These are phyloP conservation scores for rapeseed (Brassica napus) DNA, from an alignment of 345 rosid genomes.

Conservation along the genomic window DNA sequence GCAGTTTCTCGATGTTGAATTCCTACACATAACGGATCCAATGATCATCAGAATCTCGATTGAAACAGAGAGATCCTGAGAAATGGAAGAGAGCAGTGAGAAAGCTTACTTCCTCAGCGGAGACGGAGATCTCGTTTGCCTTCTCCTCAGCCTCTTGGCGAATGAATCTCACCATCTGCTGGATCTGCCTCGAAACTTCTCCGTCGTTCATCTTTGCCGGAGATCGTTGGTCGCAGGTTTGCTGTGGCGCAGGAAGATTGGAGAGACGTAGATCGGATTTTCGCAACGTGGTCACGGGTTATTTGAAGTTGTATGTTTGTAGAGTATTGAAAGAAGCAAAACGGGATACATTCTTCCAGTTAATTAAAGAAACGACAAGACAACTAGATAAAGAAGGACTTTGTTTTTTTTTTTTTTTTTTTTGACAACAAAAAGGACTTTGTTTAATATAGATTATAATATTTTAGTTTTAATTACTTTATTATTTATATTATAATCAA, in stretches of 20 bases:
- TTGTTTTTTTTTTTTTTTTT: neutral
- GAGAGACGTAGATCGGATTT: constrained; percentile 29
- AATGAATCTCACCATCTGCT: constrained; percentile 99
- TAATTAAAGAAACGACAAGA: constrained; percentile 6
- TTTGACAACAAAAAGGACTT: too few relatives aligned
- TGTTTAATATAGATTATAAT: too few relatives aligned
- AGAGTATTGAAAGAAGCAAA: neutral
- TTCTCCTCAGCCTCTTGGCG: constrained; percentile 99
- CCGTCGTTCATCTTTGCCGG: constrained; percentile 81
- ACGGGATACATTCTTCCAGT: constrained; percentile 15
- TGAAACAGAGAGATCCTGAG: neutral
- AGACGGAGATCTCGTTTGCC: constrained; percentile 93
- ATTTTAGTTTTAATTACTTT: too few relatives aligned
- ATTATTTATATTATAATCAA: too few relatives aligned
- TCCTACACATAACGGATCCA: constrained; percentile 52
- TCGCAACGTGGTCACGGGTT: constrained; percentile 34
- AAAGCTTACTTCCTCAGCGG: constrained; percentile 82
- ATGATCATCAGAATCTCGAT: constrained; percentile 7
- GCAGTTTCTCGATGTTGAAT: constrained; percentile 97
- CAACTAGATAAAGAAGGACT: neutral
- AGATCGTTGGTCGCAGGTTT: constrained; percentile 8
- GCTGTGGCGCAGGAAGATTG: constrained; percentile 39
- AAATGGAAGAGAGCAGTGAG: neutral
- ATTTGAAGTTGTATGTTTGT: constrained; percentile 31
- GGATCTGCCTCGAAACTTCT: constrained; percentile 97